Base-by-base conservation (phyloP, 805 yeast genomes). In the Cyberlindnera maritima region DNA sequence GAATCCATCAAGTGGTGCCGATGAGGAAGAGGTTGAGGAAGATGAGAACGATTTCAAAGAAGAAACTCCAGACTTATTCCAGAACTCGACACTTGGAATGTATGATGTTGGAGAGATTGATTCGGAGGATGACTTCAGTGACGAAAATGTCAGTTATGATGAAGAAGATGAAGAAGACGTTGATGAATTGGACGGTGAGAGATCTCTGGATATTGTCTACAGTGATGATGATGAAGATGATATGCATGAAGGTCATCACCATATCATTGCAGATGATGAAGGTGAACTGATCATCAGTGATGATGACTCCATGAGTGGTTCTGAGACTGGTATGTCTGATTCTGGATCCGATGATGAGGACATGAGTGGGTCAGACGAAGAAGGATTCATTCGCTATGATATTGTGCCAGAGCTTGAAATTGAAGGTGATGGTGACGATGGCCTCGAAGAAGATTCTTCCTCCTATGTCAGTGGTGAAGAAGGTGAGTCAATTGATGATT, bases 21-120 rank as follows among this genome's bases (percentile, higher is more conserved):
- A 74, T 36, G 83, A 78, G 28, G 92, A 83, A 33, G 76, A 79
- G 23, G 77, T 71, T 14, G 78, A 69, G 15, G 77, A 67, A 18
- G 75, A 67, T 18, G 87, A 80, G n/a, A 80, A 76, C 23, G 88
- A 83, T 32, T 71, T 70, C 36, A 69, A 70, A 18, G 81, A 77
- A 32, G 95, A 88, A 44, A 79, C 90, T 0, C 90, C 96, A 0
- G 91, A 91, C 62, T 70, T 91, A 59, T 81, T 92, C 65, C 72
- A 85, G 34, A 91, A 94, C 61, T 91, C 97, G 0, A 88, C 97
- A 0, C 71, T 92, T 35, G 97, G 97, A 2, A 91, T 92, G 95
- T 92, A 85, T 62, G 97, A 92, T 57, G 83, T 87, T 34, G 87
- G 76, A 29, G 94, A 84, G 43, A 75, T 78, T 31, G 85, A 80